phyloP scores from a whole-genome alignment of 2,329 filamentous ascomycete species.

The Fusarium sambucinum region DNA sequence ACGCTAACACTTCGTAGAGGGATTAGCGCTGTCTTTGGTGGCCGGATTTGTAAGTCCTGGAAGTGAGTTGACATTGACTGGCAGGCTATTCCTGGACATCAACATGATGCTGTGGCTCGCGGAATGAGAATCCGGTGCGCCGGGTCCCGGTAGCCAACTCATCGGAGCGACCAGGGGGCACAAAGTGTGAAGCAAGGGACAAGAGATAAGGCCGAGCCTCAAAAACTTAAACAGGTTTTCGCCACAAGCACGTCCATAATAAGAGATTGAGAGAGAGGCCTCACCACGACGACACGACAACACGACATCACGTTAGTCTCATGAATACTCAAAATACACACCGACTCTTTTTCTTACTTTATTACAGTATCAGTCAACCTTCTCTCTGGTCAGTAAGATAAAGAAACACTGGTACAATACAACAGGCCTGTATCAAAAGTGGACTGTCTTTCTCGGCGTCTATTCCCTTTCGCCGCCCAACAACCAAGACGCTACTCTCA shows the following conservation, averaged over 20 bases:
- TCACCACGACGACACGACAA: not conserved
- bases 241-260: conserved; percentile 21
- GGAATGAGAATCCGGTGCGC: conserved; percentile 32
- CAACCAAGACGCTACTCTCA: conserved; percentile 7
- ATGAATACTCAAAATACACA: too few species aligned
- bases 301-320: not conserved
- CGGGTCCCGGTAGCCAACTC: conserved; percentile 36
- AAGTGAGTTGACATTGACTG: conserved; percentile 9
- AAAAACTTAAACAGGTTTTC: conserved; percentile 28
- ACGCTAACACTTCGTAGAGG: not conserved
- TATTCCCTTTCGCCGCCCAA: conserved; percentile 44
- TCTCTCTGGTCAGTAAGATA: not conserved
- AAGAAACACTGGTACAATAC: not conserved
- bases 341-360: too few species aligned
- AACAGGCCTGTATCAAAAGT: conserved; percentile 13
- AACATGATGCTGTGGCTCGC: conserved; percentile 40
- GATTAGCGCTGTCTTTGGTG: not conserved
- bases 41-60: conserved; percentile 18
- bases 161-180: conserved; percentile 11
- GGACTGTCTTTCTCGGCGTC: too few species aligned
- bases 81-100: conserved; percentile 6
- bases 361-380: too few species aligned
- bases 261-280: conserved; percentile 31
- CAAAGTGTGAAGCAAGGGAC: not conserved
- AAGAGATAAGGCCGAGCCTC: conserved; percentile 47